These are phyloP conservation scores for Solanum chacoense DNA, from an alignment of 305 asterid species.

Conservation along the genomic window DNA sequence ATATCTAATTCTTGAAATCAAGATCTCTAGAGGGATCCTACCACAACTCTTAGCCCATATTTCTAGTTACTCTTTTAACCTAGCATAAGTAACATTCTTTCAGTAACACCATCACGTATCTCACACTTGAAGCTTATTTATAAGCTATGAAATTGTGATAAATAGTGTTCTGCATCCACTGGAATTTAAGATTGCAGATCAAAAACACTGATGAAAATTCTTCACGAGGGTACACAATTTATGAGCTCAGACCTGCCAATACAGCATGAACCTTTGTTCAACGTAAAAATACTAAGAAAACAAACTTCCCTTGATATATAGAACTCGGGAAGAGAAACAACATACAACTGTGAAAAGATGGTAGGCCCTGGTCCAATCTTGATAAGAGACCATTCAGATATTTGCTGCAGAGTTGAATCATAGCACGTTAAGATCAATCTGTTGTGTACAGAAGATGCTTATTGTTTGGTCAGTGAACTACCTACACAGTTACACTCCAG, in stretches of 20 bases:
- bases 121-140: background rate
- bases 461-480: background rate
- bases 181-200: background rate
- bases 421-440: background rate
- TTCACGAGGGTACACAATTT: background rate
- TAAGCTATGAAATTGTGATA: background rate
- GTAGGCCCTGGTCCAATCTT: background rate
- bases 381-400: background rate
- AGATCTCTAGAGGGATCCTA: background rate
- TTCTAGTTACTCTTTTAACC: background rate
- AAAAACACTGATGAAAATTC: background rate
- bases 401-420: background rate
- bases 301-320: background rate
- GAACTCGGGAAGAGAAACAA: background rate
- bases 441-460: background rate
- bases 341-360: background rate
- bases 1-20: background rate
- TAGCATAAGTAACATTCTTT: background rate
- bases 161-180: background rate
- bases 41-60: background rate
- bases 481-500: background rate
- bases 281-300: background rate
- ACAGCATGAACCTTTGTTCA: background rate
- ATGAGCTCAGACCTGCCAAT: background rate
- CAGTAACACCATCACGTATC: background rate